Conservation (phyloP, 2,329 filamentous ascomycete genomes). For the Nigrograna mackinnonii region DNA sequence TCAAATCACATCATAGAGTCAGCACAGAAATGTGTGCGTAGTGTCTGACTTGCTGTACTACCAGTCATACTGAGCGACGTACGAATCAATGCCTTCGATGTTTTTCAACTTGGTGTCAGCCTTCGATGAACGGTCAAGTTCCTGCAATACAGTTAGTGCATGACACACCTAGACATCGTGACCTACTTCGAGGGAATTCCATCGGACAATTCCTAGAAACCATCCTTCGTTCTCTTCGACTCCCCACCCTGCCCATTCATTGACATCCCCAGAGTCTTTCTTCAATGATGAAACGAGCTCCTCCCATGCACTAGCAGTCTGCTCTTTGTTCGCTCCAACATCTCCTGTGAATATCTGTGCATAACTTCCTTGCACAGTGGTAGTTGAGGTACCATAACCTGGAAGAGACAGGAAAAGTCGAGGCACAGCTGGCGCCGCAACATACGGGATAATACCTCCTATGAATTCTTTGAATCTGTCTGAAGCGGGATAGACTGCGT, state of each 20-base stretch:
- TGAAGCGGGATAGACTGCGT: constrained; percentile 1
- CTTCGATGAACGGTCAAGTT: no score
- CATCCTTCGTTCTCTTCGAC: constrained; percentile 1
- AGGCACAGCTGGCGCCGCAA: not conserved
- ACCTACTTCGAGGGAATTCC: constrained; percentile 1
- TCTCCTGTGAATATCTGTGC: constrained; percentile 2
- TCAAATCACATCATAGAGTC: no score
- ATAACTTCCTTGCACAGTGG: not conserved
- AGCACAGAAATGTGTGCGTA: no score
- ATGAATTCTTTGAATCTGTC: not conserved
- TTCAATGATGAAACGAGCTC: constrained; percentile 1
- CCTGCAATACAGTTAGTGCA: no score
- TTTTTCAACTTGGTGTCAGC: no score
- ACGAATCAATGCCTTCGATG: no score
- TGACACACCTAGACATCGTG: no score
- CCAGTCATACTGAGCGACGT: no score
- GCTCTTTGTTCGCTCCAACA: not conserved
- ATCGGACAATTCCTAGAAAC: not conserved
- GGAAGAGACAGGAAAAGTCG: not conserved
- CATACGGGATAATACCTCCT: not conserved
- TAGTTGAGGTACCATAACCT: not conserved
- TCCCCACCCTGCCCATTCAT: constrained; percentile 4
- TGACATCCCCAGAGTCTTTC: not conserved
- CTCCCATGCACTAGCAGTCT: constrained; percentile 1
- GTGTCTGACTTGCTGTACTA: no score